phyloP scores from a whole-genome alignment of 2,329 filamentous ascomycete genomes.

The Byssothecium circinans region DNA sequence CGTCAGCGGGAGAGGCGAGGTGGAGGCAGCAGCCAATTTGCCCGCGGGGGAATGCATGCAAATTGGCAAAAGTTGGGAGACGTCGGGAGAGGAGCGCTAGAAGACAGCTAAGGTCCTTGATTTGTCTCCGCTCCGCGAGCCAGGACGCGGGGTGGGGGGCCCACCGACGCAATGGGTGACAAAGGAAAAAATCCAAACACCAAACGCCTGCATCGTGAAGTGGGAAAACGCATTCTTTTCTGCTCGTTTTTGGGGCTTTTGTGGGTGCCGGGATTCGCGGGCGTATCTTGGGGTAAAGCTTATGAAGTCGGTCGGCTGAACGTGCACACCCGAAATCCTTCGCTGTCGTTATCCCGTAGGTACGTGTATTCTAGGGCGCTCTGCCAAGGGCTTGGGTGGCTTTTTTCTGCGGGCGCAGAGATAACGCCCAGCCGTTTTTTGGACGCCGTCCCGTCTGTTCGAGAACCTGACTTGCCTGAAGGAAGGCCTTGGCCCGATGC shows the following conservation, averaged over 20 bases:
- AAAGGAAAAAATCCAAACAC: constrained; percentile 15
- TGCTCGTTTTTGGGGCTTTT: too few relatives aligned
- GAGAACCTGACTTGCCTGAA: constrained; percentile 37
- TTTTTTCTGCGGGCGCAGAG: constrained; percentile 28
- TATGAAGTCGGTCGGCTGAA: constrained; percentile 17
- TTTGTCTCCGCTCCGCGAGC: constrained; percentile 17
- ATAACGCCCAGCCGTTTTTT: constrained; percentile 29
- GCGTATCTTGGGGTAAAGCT: constrained; percentile 19
- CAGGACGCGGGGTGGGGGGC: constrained; percentile 11
- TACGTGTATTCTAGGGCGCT: neutral
- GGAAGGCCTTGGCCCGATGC: constrained; percentile 37
- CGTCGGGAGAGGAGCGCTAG: constrained; percentile 8
- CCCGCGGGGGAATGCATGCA: neutral
- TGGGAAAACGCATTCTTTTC: too few relatives aligned
- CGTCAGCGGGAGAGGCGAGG: constrained; percentile 14
- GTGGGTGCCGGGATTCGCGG: too few relatives aligned
- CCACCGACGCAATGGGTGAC: neutral
- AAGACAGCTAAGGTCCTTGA: constrained; percentile 16
- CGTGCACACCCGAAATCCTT: constrained; percentile 4
- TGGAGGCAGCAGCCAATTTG: neutral
- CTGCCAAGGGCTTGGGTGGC: constrained; percentile 45
- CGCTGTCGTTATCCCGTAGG: constrained; percentile 21
- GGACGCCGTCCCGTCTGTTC: constrained; percentile 34
- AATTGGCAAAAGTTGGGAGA: constrained; percentile 5
- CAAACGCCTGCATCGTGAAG: constrained; percentile 11